These are phyloP conservation scores for Vitis hybrid DNA, from an alignment of 177 flowering plant genomes.

Conservation along the genomic window DNA sequence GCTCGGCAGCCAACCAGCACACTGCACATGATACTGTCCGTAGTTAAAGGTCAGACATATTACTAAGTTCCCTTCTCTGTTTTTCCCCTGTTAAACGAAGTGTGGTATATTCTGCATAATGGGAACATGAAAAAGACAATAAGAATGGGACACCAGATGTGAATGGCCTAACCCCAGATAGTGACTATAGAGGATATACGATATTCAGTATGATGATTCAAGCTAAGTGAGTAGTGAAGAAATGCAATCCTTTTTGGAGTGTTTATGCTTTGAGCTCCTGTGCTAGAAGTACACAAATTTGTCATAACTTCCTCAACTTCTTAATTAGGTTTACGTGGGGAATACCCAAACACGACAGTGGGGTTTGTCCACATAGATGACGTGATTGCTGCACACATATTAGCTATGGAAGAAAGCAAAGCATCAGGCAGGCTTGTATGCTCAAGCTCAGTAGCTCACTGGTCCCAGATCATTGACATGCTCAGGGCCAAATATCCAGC, in stretches of 20 bases:
- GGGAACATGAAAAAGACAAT: too few relatives aligned
- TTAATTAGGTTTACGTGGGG: conserved; percentile 45
- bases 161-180: too few relatives aligned
- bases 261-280: too few relatives aligned
- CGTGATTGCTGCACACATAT: conserved; percentile 67
- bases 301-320: neutral
- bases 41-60: conserved; percentile 54
- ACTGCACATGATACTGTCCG: conserved; percentile 41
- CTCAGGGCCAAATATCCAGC: conserved; percentile 70
- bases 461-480: conserved; percentile 82
- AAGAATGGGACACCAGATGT: too few relatives aligned
- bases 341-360: conserved; percentile 62
- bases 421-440: conserved; percentile 85
- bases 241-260: too few relatives aligned
- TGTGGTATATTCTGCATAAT: too few relatives aligned
- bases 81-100: too few relatives aligned
- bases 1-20: conserved; percentile 88
- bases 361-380: conserved; percentile 94
- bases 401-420: conserved; percentile 75
- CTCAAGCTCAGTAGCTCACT: conserved; percentile 77
- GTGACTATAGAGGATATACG: too few relatives aligned
- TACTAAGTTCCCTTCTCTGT: too few relatives aligned
- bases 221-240: too few relatives aligned
- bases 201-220: too few relatives aligned
- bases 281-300: too few relatives aligned